phyloP scores from a whole-genome alignment of 331 rosid genomes.

The Prunus yedoensis region DNA sequence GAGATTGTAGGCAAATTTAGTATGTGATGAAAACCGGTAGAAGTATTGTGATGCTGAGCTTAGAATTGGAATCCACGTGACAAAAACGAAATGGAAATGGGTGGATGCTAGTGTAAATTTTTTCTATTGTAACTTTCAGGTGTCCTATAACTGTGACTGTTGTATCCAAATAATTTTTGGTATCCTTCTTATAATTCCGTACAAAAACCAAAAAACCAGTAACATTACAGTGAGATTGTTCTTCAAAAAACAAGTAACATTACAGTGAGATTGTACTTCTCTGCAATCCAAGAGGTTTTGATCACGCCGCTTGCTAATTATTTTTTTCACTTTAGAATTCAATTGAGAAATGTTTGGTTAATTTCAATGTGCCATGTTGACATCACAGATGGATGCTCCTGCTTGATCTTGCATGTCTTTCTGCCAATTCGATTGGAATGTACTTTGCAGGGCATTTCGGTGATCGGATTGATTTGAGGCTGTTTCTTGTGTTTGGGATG shows the following conservation, averaged over 20 bases:
- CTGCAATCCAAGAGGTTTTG: too few relatives aligned
- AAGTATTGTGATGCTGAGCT: neutral
- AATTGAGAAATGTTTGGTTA: too few relatives aligned
- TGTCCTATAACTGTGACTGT: neutral
- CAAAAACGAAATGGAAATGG: neutral
- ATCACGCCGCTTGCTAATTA: too few relatives aligned
- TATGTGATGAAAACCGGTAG: neutral
- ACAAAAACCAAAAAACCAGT: too few relatives aligned
- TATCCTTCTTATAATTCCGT: neutral
- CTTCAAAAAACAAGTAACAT: too few relatives aligned
- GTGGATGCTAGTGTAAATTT: neutral
- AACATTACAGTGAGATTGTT: too few relatives aligned
- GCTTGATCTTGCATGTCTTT: slow-evolving; percentile 86
- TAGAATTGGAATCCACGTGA: too few relatives aligned
- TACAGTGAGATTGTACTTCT: too few relatives aligned
- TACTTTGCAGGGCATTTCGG: slow-evolving; percentile 81
- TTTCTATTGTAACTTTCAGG: neutral
- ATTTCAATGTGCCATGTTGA: too few relatives aligned
- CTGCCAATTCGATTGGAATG: slow-evolving; percentile 83
- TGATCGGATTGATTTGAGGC: slow-evolving; percentile 79
- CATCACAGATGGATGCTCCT: too few relatives aligned
- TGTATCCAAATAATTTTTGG: neutral
- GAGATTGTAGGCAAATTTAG: neutral
- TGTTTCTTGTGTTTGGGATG: slow-evolving; percentile 92
- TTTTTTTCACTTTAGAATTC: too few relatives aligned